Conservation (phyloP, 495 filamentous ascomycete genomes). For the Alectoria sarmentosa region DNA sequence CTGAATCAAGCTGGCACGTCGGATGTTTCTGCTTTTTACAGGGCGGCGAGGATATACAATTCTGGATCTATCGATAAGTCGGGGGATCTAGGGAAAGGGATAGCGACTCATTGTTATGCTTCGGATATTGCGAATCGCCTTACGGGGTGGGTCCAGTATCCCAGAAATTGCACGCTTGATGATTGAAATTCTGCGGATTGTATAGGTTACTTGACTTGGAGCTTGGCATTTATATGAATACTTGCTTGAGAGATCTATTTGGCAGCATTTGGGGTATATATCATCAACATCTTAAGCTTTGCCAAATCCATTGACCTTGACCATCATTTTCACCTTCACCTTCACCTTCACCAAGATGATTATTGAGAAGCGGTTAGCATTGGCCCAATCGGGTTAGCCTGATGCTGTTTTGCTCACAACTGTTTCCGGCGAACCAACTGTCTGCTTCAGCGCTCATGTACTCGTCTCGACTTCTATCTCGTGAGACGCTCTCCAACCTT, state of each 20-base stretch:
- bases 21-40: constrained; percentile 40
- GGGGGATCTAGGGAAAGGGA: constrained; percentile 44
- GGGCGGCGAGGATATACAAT: constrained; percentile 50
- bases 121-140: constrained; percentile 53
- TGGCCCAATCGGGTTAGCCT: constrained; percentile 1
- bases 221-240: neutral
- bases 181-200: neutral
- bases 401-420: neutral
- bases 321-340: too few relatives aligned
- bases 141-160: constrained; percentile 38
- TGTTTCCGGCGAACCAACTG: neutral
- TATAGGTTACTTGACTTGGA: neutral
- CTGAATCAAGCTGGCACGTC: constrained; percentile 28
- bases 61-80: constrained; percentile 42
- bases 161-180: constrained; percentile 23
- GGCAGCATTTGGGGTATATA: neutral
- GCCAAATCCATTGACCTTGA: neutral
- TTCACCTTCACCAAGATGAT: neutral
- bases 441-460: neutral
- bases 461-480: neutral
- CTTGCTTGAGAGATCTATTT: neutral
- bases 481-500: neutral
- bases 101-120: constrained; percentile 49
- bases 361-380: neutral
- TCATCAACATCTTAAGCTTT: neutral